Percentiles rank a stretch among this genome's conserved stretches.
phyloP scores from a whole-genome alignment of 495 filamentous ascomycete species.

The Barbatosphaeria neglecta region DNA sequence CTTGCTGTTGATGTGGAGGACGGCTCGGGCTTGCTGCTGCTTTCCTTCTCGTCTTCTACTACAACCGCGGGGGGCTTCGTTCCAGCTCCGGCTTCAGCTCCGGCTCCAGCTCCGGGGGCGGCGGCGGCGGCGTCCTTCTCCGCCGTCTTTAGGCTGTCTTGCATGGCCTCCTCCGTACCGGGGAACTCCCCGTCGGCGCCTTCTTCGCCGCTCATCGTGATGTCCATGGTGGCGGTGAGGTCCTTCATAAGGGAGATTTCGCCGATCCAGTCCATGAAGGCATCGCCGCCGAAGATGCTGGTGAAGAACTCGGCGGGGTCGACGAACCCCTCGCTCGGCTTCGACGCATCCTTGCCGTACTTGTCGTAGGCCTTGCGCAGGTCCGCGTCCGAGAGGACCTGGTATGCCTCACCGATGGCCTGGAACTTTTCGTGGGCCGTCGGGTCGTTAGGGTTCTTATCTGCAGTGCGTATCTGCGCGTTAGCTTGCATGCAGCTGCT shows the following conservation, averaged over 20 bases:
- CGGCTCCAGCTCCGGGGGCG: conserved; percentile 15
- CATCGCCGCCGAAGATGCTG: conserved; percentile 96
- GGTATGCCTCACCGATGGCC: conserved; percentile 92
- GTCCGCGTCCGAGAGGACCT: conserved; percentile 81
- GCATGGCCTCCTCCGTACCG: conserved; percentile 32
- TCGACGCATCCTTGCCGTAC: conserved; percentile 84
- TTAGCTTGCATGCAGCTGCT: no score
- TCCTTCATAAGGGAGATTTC: conserved; percentile 91
- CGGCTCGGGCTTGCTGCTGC: not conserved
- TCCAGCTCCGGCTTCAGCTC: no score
- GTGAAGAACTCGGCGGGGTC: conserved; percentile 97
- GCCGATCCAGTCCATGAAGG: conserved; percentile 84
- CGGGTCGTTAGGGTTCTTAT: conserved; percentile 97
- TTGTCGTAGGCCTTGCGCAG: conserved; percentile 90
- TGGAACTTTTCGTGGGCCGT: conserved; percentile 92
- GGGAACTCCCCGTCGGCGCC: conserved; percentile 42
- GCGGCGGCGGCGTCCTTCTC: conserved; percentile 9
- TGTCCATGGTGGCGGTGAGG: conserved; percentile 81
- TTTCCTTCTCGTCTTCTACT: conserved; percentile 30
- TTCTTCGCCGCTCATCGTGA: conserved; percentile 62
- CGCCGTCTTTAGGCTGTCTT: conserved; percentile 34
- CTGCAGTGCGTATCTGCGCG: conserved; percentile 26
- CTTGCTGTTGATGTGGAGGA: not conserved
- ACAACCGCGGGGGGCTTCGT: conserved; percentile 21
- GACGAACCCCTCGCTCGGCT: conserved; percentile 82